Evolutionary conservation across 441 rosid species (phyloP).

Genomic region (Theobroma grandiflorum): DNA sequence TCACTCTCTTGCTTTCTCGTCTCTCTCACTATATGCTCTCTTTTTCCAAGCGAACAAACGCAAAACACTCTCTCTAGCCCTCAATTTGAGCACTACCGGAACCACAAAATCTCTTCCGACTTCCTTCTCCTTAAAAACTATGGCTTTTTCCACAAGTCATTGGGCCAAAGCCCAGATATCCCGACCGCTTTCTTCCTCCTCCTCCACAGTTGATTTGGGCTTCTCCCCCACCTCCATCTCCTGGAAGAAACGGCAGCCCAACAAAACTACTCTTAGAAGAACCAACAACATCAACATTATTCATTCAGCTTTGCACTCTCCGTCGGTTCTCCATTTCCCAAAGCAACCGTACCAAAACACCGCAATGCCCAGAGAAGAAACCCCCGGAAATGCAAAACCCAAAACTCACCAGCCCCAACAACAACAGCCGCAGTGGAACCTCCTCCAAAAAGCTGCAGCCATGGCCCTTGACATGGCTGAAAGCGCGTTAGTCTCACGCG

Average conservation of each 20-base stretch:
- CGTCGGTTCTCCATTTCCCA: conserved; percentile 42
- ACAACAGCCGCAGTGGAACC: conserved; percentile 47
- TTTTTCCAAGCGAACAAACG: background rate
- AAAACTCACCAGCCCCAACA: background rate
- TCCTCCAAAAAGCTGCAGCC: conserved; percentile 67
- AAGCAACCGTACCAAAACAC: conserved; percentile 33
- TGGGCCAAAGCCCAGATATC: conserved; percentile 40
- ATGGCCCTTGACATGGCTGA: conserved; percentile 61
- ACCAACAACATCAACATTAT: conserved; percentile 1
- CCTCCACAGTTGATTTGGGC: conserved; percentile 22
- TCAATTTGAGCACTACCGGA: background rate
- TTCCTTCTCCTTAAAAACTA: background rate
- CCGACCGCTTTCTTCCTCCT: conserved; percentile 10
- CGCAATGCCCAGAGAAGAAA: conserved; percentile 23
- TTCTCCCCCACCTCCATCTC: conserved; percentile 21
- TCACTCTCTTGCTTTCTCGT: conserved; percentile 9
- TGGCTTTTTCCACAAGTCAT: conserved; percentile 39
- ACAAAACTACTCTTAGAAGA: conserved; percentile 22
- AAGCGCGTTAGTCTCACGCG: conserved; percentile 57
- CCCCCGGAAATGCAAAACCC: conserved; percentile 14
- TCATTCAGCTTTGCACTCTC: conserved; percentile 39
- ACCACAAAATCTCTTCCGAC: background rate
- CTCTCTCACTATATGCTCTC: background rate
- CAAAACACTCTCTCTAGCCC: conserved; percentile 9
- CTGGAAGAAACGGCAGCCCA: conserved; percentile 2